These are phyloP conservation scores for Harringtonia aguacate DNA, from an alignment of 2,329 filamentous ascomycete species.

Conservation along the genomic window DNA sequence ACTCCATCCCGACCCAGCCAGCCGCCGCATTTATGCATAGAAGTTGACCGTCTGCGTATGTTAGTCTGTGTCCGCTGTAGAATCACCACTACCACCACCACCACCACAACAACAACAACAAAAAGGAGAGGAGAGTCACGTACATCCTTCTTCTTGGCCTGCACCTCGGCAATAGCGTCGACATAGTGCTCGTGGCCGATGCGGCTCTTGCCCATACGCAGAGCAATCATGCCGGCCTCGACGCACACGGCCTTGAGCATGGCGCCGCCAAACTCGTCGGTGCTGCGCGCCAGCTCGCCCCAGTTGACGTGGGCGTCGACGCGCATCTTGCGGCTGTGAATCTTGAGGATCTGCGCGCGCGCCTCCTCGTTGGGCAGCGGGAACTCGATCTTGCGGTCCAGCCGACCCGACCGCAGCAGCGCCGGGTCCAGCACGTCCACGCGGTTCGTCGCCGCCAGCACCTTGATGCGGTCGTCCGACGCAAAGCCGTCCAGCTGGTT, in stretches of 20 bases:
- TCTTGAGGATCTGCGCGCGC: slow-evolving; percentile 90
- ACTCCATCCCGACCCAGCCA: neutral
- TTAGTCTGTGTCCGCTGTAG: too few species aligned
- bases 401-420: slow-evolving; percentile 78
- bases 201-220: slow-evolving; percentile 89
- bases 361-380: slow-evolving; percentile 96
- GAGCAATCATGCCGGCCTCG: slow-evolving; percentile 97
- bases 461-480: slow-evolving; percentile 93
- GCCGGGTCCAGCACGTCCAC: slow-evolving; percentile 91
- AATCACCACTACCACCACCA: neutral
- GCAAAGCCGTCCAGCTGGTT: slow-evolving; percentile 98
- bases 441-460: slow-evolving; percentile 87
- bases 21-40: slow-evolving; percentile 42
- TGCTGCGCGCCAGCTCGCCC: slow-evolving; percentile 86
- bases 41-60: slow-evolving; percentile 54
- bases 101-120: neutral
- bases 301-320: slow-evolving; percentile 91
- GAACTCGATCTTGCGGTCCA: slow-evolving; percentile 97
- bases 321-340: slow-evolving; percentile 97
- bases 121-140: slow-evolving; percentile 22
- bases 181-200: slow-evolving; percentile 98
- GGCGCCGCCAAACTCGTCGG: slow-evolving; percentile 95
- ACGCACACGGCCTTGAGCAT: slow-evolving; percentile 98
- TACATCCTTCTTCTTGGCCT: slow-evolving; percentile 88
- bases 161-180: slow-evolving; percentile 93